Evolutionary conservation across 768 basidiomycete genomes (phyloP), one percentile per base, ranked within the genome.

Genomic region (Mycena rebaudengoi): DNA sequence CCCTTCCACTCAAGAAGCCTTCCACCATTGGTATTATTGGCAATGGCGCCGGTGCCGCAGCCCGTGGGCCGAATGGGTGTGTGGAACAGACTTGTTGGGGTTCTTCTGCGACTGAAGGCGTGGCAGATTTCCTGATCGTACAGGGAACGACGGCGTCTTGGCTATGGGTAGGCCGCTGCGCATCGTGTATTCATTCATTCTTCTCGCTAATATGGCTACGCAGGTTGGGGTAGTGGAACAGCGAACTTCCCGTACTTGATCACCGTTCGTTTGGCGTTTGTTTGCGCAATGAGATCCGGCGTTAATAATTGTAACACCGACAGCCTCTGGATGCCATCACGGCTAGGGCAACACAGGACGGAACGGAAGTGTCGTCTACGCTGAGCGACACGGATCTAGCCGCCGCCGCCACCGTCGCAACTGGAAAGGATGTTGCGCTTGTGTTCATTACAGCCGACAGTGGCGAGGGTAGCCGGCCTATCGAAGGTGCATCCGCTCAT

Each of bases 61-160:
- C 82, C 1, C 69, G 72, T 23, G 88, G 90, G 14, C 83, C 85
- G 0, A 91, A 91, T 69, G 85, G 82, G 75, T 87, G 53, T 26
- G 74, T 52, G 21, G 21, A 23, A n/a, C n/a, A n/a, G n/a, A n/a
- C n/a, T n/a, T n/a, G n/a, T n/a, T n/a, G n/a, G n/a, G n/a, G n/a
- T n/a, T n/a, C 14, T 14, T 26, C 26, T 54, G 20, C 40, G 28
- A 1, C 23, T 39, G 58, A 60, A 29, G 16, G 21, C 21, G 35
- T 37, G 49, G 6, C 50, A 80, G 81, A 26, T 83, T 78, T 59
- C 68, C 76, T 1, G 86, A 89, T 61, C 80, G 86, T 21, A 80
- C 80, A 25, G 84, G 87, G 8, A 75, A 86, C 54, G 80, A 81
- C 53, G 88, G 88, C 11, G 85, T 88, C 25, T 78, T 91, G 5